Base-by-base conservation (phyloP, 352 stramenopile species). In the Phytopythium litorale region DNA sequence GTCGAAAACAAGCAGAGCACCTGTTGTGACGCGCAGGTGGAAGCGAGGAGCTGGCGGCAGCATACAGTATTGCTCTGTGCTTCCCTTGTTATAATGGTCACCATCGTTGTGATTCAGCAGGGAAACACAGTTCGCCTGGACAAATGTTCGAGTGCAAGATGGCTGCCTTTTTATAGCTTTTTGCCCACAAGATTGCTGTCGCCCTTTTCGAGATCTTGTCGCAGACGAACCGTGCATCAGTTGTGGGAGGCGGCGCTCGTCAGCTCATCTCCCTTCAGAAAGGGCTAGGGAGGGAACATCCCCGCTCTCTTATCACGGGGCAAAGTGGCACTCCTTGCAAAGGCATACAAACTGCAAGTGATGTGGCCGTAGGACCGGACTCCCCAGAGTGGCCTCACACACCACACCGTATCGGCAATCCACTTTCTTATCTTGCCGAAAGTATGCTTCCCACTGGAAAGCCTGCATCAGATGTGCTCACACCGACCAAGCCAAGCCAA, bases 211-310 rank as follows among this genome's bases (percentile, higher is more conserved):
- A 7, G 4, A 50, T 50, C 54, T 48, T 59, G 54, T 59, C 54
- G 54, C 54, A 59, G 54, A 50, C 6, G 37, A 59, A 35, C 21
- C 35, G 7, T 43, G 21, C 21, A 25, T 28, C 45, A 12, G 2
- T 19, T 23, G n/a, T 30, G 45, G 21, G 45, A 23, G 18, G 8
- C 6, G n/a, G 45, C n/a, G n/a, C 11, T 21, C 48, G 15, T 32
- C 52, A 46, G 18, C 32, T 32, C 52, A 58, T 58, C 52, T 11
- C 16, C 35, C 54, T 59, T 59, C 54, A 59, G 54, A 59, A 59
- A 59, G 52, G 52, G 50, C 28, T 56, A 56, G 50, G 40, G 46
- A n/a, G 46, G 21, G 46, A 33, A 50, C 43, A 50, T 50, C 43
- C 23, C 43, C 43, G n/a, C n/a, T 50, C 46, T 52, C 46, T 52